Evolutionary conservation across 805 yeast genomes (phyloP), one percentile per base, ranked within the genome.

Genomic region (Ogataea salicorniae): DNA sequence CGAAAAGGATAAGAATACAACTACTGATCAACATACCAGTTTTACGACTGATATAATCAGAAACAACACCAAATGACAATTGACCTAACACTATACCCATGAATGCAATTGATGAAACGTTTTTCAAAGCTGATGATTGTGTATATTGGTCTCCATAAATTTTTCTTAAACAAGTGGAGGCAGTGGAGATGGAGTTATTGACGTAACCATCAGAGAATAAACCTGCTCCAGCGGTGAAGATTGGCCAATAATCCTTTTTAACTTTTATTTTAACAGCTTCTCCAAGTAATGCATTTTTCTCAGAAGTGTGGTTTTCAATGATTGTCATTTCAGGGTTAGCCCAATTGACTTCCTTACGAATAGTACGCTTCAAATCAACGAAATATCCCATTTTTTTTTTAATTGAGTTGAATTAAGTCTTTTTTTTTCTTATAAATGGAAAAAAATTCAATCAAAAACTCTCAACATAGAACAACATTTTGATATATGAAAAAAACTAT

Each of bases 11-110:
- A 58, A 91, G 75, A 63, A 89, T 78, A 17, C 73, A 67, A 26
- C 91, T 86, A 41, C 96, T 87, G 41, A 77, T 67, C 53, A 91
- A 61, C 96, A 92, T 90, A 36, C 95, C 95, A 8, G 74, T 67
- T 58, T 85, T 90, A 70, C 97, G 81, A 18, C 92, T 85, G 58
- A 80, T 72, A 61, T 83, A 76, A 69, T 92, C 97, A 23, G 95
- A 77, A 39, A 88, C 66, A 58, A 79, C 81, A 41, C 97, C 97
- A 66, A 92, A 91, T 0, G 73, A 45, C 41, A 91, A 73, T 74
- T 84, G 91, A 40, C 97, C 97, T n/a, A 87, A 76, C 46, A 92
- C 94, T 2, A 92, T 89, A 57, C 98, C 98, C 5, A 77, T 97
- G 61, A 90, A 90, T 0, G 91, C 96, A 63, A 92, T 87, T 9